These are phyloP conservation scores for Tetradesmus obliquus DNA, from an alignment of 139 green algal species.

Conservation along the genomic window DNA sequence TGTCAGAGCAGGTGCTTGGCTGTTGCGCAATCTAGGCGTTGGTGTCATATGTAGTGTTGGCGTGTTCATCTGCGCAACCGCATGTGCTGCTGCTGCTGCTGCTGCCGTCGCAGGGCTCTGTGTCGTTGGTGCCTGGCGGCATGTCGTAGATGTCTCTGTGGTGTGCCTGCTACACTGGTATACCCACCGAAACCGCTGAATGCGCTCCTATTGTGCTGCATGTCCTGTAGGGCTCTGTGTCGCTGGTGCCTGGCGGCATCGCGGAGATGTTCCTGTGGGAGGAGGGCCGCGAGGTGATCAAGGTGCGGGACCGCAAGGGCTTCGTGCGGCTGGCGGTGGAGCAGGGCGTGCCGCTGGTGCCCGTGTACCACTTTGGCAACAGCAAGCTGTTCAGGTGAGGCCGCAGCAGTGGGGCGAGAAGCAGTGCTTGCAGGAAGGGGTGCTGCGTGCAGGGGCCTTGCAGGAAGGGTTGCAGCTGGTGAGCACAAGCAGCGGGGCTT, in stretches of 20 bases:
- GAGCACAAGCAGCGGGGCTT: not conserved
- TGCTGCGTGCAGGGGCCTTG: no score
- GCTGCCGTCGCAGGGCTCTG: no score
- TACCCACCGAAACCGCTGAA: no score
- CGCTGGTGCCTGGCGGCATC: constrained; percentile 48
- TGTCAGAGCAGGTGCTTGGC: no score
- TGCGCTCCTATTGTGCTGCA: no score
- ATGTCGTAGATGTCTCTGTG: constrained; percentile 50
- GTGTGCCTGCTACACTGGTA: no score
- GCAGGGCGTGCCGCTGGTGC: constrained; percentile 49
- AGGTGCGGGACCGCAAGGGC: constrained; percentile 41
- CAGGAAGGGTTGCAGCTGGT: no score
- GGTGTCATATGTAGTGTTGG: no score
- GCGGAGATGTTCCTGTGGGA: constrained; percentile 50
- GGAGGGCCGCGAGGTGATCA: constrained; percentile 40
- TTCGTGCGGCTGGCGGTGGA: constrained; percentile 49
- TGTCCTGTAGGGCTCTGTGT: constrained; percentile 36
- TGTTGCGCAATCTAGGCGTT: no score
- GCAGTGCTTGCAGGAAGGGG: not conserved
- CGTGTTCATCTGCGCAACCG: no score
- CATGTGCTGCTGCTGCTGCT: no score
- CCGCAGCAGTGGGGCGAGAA: not conserved
- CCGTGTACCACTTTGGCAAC: constrained; percentile 60
- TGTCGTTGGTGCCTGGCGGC: constrained; percentile 43
- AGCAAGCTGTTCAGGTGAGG: constrained; percentile 48